Conservation (phyloP, 305 asterid genomes). For the Coffea humblotiana region DNA sequence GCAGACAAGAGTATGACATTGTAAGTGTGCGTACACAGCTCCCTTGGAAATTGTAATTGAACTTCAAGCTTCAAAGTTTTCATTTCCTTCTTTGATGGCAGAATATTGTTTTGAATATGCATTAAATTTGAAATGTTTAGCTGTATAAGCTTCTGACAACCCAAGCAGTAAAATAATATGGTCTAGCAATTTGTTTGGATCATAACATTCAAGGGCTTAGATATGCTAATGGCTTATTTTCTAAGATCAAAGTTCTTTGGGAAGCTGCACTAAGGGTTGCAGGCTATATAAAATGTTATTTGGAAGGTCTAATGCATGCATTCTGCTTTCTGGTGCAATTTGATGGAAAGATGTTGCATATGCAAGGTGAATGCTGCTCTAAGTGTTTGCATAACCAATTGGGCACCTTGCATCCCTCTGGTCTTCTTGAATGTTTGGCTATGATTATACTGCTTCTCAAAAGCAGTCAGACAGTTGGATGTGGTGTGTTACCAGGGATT, state of each 20-base stretch:
- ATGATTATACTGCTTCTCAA: background rate
- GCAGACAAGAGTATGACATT: conserved; percentile 63
- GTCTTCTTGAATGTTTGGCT: background rate
- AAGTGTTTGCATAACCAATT: background rate
- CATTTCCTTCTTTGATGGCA: background rate
- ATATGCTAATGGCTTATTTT: background rate
- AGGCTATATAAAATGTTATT: background rate
- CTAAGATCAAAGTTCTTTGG: background rate
- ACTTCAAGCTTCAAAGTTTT: conserved; percentile 12
- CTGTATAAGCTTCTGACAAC: background rate
- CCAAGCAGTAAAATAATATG: background rate
- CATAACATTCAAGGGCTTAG: background rate
- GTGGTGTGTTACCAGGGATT: background rate
- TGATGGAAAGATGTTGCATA: background rate
- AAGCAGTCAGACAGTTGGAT: background rate
- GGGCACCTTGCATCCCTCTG: background rate
- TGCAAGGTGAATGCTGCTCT: background rate
- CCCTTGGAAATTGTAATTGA: background rate
- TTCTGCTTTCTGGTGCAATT: background rate
- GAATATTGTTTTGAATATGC: background rate
- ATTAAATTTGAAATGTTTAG: background rate
- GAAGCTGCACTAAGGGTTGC: background rate
- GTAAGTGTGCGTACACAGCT: conserved; percentile 44
- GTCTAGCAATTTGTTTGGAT: background rate
- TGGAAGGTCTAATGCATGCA: background rate